Conservation (phyloP, 257 asterid species). For the Salvia miltiorrhiza region DNA sequence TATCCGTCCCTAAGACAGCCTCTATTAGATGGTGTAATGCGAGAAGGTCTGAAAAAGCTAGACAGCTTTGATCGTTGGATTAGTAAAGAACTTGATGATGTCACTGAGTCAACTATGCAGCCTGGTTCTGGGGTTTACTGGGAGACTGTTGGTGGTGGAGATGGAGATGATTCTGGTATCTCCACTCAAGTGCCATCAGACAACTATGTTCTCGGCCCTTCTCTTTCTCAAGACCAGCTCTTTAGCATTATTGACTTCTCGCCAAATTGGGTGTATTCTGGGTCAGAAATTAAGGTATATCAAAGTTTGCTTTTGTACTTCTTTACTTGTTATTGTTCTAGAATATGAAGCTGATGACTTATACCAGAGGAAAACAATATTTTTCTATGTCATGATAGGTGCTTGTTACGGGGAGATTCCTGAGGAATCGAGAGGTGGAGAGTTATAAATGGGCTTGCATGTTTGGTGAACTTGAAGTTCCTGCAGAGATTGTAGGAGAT, state of each 20-base stretch:
- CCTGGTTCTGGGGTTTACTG: constrained; percentile 65
- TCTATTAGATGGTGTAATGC: constrained; percentile 56
- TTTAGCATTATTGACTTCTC: constrained; percentile 82
- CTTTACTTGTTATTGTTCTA: constrained; percentile 5
- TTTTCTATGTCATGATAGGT: constrained; percentile 41
- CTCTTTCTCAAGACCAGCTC: constrained; percentile 81
- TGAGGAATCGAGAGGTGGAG: constrained; percentile 50
- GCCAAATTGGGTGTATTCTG: constrained; percentile 79
- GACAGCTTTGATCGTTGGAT: constrained; percentile 99
- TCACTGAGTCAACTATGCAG: constrained; percentile 59
- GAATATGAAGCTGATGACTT: constrained; percentile 10
- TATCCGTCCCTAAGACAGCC: constrained; percentile 58
- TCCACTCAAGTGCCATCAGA: constrained; percentile 56
- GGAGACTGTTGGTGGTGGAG: constrained; percentile 73
- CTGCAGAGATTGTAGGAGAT: constrained; percentile 66
- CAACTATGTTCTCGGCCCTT: constrained; percentile 64
- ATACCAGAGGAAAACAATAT: not conserved
- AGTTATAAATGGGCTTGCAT: constrained; percentile 86
- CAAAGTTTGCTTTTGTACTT: constrained; percentile 15
- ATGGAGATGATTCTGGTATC: constrained; percentile 57
- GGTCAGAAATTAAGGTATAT: constrained; percentile 68
- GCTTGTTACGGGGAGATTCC: constrained; percentile 66
- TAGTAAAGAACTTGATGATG: constrained; percentile 92
- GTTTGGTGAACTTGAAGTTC: constrained; percentile 94
- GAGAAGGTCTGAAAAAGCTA: constrained; percentile 73